A percentile compares a stretch with the other conserved stretches of the same genome.
phyloP scores from a whole-genome alignment of 78 protist genomes.

The Planoprotostelium fungivorum region DNA sequence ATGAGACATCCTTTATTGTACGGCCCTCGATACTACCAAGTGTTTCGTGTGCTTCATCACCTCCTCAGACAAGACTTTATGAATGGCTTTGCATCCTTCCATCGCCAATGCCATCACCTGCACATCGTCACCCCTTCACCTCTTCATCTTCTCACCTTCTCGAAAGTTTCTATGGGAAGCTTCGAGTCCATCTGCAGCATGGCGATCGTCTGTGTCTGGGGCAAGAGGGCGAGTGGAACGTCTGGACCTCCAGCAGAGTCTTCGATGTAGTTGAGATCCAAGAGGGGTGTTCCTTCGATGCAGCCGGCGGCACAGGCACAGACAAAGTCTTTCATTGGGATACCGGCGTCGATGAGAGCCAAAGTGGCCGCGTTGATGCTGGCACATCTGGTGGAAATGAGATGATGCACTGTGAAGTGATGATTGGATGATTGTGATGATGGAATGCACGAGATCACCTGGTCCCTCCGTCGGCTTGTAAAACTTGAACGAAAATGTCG shows the following conservation, averaged over 20 bases:
- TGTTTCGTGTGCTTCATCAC: slow-evolving; percentile 38
- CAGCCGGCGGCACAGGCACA: slow-evolving; percentile 53
- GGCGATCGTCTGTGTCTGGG: slow-evolving; percentile 46
- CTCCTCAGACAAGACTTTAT: slow-evolving; percentile 16
- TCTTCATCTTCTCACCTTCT: slow-evolving; percentile 5
- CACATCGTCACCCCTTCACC: background rate
- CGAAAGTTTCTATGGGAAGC: slow-evolving; percentile 59
- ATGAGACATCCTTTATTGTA: too few species aligned
- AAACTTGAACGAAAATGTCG: slow-evolving; percentile 75
- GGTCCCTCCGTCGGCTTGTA: slow-evolving; percentile 93
- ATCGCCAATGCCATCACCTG: slow-evolving; percentile 39
- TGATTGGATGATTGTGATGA: too few species aligned
- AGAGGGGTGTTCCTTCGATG: slow-evolving; percentile 60
- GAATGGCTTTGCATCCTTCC: slow-evolving; percentile 51
- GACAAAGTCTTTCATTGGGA: slow-evolving; percentile 83
- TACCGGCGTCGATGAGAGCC: slow-evolving; percentile 76
- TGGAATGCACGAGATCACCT: slow-evolving; percentile 32
- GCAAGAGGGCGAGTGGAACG: slow-evolving; percentile 55
- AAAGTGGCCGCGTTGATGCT: slow-evolving; percentile 88
- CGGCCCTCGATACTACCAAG: slow-evolving; percentile 4
- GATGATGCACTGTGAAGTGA: too few species aligned
- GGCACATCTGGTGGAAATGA: slow-evolving; percentile 15
- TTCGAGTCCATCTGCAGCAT: slow-evolving; percentile 58
- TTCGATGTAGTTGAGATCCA: slow-evolving; percentile 68
- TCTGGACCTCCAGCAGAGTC: slow-evolving; percentile 76